phyloP scores from a whole-genome alignment of 768 basidiomycete genomes.

The Lactifluus hygrophoroides region DNA sequence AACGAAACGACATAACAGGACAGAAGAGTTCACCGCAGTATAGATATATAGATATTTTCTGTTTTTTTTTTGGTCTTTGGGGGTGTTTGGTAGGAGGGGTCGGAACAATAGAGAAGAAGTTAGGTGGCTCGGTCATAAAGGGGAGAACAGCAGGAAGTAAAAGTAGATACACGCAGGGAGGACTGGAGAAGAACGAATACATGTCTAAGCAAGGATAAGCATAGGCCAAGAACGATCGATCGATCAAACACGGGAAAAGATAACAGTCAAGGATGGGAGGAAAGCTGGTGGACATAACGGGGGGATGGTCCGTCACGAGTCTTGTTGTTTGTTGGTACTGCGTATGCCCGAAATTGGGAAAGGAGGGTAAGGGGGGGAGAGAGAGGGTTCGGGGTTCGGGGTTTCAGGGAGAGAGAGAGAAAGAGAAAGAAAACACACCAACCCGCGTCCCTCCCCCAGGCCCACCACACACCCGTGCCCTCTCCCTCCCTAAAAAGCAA shows the following conservation, averaged over 20 bases:
- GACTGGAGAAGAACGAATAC: neutral
- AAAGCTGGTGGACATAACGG: neutral
- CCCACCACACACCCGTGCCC: too few relatives aligned
- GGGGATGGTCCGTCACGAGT: too few relatives aligned
- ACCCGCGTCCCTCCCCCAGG: too few relatives aligned
- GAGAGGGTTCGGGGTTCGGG: too few relatives aligned
- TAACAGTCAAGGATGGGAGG: neutral
- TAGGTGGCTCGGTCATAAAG: neutral
- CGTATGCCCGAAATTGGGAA: too few relatives aligned
- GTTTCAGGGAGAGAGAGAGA: too few relatives aligned
- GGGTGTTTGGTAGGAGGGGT: too few relatives aligned
- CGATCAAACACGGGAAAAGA: neutral
- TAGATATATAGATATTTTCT: neutral
- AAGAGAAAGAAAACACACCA: too few relatives aligned
- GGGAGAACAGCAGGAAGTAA: neutral
- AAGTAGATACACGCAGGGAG: constrained; percentile 2
- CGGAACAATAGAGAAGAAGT: neutral
- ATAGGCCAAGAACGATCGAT: constrained; percentile 10
- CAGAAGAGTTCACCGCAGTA: neutral
- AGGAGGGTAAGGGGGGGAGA: too few relatives aligned
- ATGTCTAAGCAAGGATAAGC: neutral
- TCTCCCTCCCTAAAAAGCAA: too few relatives aligned
- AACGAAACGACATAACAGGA: neutral
- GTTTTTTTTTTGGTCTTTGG: neutral
- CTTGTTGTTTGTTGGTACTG: neutral